phyloP scores from a whole-genome alignment of 2,329 filamentous ascomycete genomes.

The Penicillium sp. region DNA sequence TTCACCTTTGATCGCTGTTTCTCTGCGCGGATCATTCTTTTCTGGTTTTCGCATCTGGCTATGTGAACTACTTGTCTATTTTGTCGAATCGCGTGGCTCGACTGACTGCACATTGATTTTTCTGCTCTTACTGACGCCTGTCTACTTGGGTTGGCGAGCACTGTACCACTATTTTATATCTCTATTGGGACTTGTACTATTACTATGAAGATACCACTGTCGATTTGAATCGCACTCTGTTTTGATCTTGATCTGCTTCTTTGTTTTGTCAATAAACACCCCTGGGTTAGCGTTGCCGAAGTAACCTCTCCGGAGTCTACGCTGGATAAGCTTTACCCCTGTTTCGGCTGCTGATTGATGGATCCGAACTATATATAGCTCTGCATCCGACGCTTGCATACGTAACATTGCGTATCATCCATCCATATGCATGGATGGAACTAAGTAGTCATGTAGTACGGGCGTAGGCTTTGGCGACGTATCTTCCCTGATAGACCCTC shows the following conservation, averaged over 20 bases:
- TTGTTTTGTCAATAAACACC: background rate
- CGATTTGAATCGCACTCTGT: background rate
- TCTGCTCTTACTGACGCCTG: background rate
- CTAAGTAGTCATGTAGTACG: background rate
- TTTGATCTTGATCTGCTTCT: background rate
- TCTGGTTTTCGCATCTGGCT: constrained; percentile 18
- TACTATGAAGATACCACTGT: constrained; percentile 14
- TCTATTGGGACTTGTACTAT: constrained; percentile 4
- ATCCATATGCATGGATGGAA: background rate
- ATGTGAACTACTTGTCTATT: constrained; percentile 15
- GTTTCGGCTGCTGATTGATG: background rate
- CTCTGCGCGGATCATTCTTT: constrained; percentile 3
- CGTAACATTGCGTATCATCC: background rate
- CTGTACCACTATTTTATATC: constrained; percentile 9
- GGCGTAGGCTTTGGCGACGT: too few species aligned
- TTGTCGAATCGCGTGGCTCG: constrained; percentile 2
- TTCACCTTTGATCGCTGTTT: constrained; percentile 1
- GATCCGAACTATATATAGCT: background rate
- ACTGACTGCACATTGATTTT: constrained; percentile 7
- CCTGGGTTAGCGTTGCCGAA: background rate
- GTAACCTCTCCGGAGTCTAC: background rate
- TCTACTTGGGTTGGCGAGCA: background rate
- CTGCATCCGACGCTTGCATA: background rate
- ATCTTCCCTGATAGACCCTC: too few species aligned
- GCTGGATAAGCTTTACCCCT: background rate